These are phyloP conservation scores for Ophiosphaerella narmari DNA, from an alignment of 2,329 filamentous ascomycete genomes.

Conservation along the genomic window DNA sequence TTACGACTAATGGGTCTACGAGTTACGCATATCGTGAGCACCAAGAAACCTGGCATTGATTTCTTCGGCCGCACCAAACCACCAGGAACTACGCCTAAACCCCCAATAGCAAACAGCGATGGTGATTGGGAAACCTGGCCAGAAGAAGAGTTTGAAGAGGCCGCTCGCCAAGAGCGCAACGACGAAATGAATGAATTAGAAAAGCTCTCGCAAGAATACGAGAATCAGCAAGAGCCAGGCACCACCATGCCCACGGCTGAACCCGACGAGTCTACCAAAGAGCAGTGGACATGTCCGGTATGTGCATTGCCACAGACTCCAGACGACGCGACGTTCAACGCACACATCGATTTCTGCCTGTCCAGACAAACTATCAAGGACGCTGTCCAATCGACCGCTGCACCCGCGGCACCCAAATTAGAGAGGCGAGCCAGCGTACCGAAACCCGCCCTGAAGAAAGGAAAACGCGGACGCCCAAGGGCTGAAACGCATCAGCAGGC, in stretches of 20 bases:
- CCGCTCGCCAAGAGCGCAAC: conserved; percentile 63
- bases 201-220: conserved; percentile 63
- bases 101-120: conserved; percentile 33
- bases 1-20: conserved; percentile 86
- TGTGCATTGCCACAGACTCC: conserved; percentile 77
- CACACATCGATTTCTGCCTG: conserved; percentile 90
- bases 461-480: conserved; percentile 37
- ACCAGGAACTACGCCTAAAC: conserved; percentile 10
- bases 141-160: conserved; percentile 67
- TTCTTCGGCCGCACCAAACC: conserved; percentile 70
- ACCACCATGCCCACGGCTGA: conserved; percentile 1
- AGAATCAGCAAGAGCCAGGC: conserved; percentile 13
- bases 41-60: conserved; percentile 76
- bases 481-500: conserved; percentile 33
- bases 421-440: conserved; percentile 14
- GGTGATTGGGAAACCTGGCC: conserved; percentile 71
- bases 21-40: conserved; percentile 84
- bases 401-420: conserved; percentile 9
- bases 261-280: conserved; percentile 26
- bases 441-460: conserved; percentile 26
- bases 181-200: conserved; percentile 67
- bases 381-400: conserved; percentile 65
- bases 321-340: conserved; percentile 79
- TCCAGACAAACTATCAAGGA: conserved; percentile 86
- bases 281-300: conserved; percentile 83